Base-by-base conservation (phyloP, 176 grass and related monocot genomes). In the Alopecurus myosuroides region DNA sequence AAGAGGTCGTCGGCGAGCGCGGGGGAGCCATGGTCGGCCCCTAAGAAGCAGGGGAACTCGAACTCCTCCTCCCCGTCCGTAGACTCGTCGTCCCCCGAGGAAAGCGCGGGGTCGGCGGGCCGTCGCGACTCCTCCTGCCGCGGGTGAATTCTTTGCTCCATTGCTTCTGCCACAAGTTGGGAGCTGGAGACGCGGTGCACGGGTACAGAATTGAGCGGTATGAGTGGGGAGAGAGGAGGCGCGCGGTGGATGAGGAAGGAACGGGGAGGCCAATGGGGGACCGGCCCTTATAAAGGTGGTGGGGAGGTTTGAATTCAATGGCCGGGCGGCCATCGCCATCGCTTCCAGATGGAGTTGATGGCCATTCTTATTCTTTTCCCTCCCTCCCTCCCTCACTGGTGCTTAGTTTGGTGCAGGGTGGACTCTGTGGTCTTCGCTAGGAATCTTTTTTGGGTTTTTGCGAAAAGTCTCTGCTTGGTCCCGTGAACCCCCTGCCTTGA, bases 31-130 rank as follows among this genome's bases (percentile, higher is more conserved):
- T 82, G 74, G 12, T 91, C 90, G 37, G 29, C 36, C 65, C 86
- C 84, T 19, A 86, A 30, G 80, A 85, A 94, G 14, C 25, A 30
- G 5, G 91, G 86, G 84, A 99, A 99, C 74, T 99, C 97, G 85
- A 90, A 93, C 49, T 92, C 92, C 33, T 74, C 76, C 26, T 75
- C 65, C n/a, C 35, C 65, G 22, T 55, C 76, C 28, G 77, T 70
- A 0, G 70, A 46, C 25, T 63, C 73, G 57, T 61, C 71, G 55
- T 74, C 84, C 25, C 20, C 44, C 6, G 74, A 72, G 5, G 9
- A 66, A 20, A 26, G 20, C 63, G 20, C 26, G 0, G 19, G 4
- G 22, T 28, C 57, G 28, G 79, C 20, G 8, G 40, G 19, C 10
- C 5, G 50, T 41, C 10, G 20, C 0, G 14, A 29, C 8, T 85